Base-by-base conservation (phyloP, 805 yeast genomes). In the Saturnispora besseyi region DNA sequence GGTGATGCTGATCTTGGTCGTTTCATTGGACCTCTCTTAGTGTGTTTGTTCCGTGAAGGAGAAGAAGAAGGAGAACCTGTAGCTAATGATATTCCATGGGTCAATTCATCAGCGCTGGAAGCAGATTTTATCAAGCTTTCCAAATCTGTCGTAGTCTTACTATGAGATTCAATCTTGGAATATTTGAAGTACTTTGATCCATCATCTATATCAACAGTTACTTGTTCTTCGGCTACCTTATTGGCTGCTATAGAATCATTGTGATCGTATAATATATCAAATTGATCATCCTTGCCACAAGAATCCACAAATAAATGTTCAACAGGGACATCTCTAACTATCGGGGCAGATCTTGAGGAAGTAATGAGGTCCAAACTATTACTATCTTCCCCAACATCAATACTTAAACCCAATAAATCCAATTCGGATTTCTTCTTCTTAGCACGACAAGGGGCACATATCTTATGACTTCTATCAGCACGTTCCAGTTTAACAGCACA, bases 391-490 rank as follows among this genome's bases (percentile, higher is more conserved):
- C 12, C 13, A 8, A 11, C 37, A 5, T 40, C 42, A 6, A 21
- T 24, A 34, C 21, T 18, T 12, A 31, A 30, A 8, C 41, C 28
- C 15, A 28, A 24, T n/a, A n/a, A 18, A 40, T 30, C 41, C 3
- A 26, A 24, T 12, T 38, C 32, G 10, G 29, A 21, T 21, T 29
- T 41, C 31, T 26, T 41, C 41, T 33, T 41, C 32, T 42, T 70
- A n/a, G 26, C 70, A 42, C 87, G 69, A 59, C 87, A 81, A 29
- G 57, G 59, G 9, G 58, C 49, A 59, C 87, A 81, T 18, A 79
- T 81, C 62, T 81, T 81, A 58, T 75, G 78, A 40, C 72, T 74
- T 29, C 73, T 77, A 55, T 76, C 82, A 3, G 61, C 68, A 0
- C 69, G 68, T n/a, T 61, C 64, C 52, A 81, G 62, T 0, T 71